Percentiles rank a stretch among this genome's conserved stretches.
Evolutionary conservation across 129 eudicot species (phyloP).

Genomic region (Saussurea involucrata): DNA sequence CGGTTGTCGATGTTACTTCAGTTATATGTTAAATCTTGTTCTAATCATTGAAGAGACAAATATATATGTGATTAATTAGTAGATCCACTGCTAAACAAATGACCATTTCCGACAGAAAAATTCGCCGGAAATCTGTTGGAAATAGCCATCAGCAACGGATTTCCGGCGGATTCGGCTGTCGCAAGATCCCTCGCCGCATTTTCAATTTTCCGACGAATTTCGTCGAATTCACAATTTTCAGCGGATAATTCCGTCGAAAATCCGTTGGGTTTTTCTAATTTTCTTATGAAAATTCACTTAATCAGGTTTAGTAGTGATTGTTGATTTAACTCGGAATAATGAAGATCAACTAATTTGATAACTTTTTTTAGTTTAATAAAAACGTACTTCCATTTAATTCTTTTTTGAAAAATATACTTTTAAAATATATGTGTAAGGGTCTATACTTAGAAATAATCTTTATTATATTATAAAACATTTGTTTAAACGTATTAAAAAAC

Average conservation of each 20-base stretch:
- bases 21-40: conserved; percentile 10
- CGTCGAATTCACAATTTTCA: too few species aligned
- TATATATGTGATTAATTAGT: not conserved
- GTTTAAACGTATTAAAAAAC: not conserved
- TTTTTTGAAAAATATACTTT: not conserved
- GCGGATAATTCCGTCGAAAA: too few species aligned
- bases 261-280: too few species aligned
- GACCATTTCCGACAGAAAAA: too few species aligned
- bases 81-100: too few species aligned
- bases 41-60: not conserved
- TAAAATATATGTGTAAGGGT: not conserved
- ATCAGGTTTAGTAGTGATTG: too few species aligned
- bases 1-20: not conserved
- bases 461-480: not conserved
- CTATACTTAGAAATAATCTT: not conserved
- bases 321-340: not conserved
- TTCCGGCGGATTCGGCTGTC: too few species aligned
- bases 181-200: too few species aligned
- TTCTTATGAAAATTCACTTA: too few species aligned
- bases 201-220: too few species aligned
- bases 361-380: not conserved
- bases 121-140: too few species aligned
- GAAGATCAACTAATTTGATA: not conserved
- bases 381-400: not conserved
- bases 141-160: too few species aligned